phyloP scores from a whole-genome alignment of 2,329 filamentous ascomycete species.

The Pezicula carpinea region DNA sequence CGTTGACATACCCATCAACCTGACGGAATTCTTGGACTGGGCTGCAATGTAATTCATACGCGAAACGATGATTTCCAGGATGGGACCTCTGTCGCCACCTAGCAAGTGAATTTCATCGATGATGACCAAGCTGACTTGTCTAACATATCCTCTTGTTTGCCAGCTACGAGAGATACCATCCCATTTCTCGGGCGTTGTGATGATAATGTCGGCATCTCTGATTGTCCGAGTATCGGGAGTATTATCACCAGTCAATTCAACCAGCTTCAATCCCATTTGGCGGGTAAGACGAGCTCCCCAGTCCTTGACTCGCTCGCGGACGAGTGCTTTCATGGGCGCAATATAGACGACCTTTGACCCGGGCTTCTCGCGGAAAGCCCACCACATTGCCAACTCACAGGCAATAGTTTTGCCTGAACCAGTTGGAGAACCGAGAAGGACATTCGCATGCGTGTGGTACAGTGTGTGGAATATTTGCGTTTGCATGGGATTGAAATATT shows the following conservation, averaged over 20 bases:
- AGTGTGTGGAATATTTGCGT: conserved; percentile 97
- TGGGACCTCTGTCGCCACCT: conserved; percentile 94
- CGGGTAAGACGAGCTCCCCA: conserved; percentile 80
- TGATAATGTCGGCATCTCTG: conserved; percentile 92
- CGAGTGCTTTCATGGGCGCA: conserved; percentile 97
- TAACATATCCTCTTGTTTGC: conserved; percentile 95
- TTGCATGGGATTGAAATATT: conserved; percentile 99
- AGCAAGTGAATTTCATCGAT: conserved; percentile 98
- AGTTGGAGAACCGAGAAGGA: conserved; percentile 90
- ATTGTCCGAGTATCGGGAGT: conserved; percentile 96
- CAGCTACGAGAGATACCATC: conserved; percentile 98
- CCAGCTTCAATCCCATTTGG: conserved; percentile 82
- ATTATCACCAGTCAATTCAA: conserved; percentile 96
- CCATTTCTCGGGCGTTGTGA: conserved; percentile 99
- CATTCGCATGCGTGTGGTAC: conserved; percentile 88
- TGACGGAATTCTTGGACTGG: conserved; percentile 82
- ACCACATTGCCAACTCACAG: conserved; percentile 97
- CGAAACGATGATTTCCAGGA: conserved; percentile 92
- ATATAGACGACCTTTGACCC: conserved; percentile 98
- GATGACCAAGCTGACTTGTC: conserved; percentile 91
- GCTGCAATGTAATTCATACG: conserved; percentile 98
- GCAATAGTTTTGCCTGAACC: conserved; percentile 97
- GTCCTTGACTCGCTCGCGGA: conserved; percentile 92
- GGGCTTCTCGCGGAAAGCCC: conserved; percentile 91
- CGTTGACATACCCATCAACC: conserved; percentile 97